These are phyloP conservation scores for Noccaea caerulescens DNA, from an alignment of 345 rosid genomes.

Conservation along the genomic window DNA sequence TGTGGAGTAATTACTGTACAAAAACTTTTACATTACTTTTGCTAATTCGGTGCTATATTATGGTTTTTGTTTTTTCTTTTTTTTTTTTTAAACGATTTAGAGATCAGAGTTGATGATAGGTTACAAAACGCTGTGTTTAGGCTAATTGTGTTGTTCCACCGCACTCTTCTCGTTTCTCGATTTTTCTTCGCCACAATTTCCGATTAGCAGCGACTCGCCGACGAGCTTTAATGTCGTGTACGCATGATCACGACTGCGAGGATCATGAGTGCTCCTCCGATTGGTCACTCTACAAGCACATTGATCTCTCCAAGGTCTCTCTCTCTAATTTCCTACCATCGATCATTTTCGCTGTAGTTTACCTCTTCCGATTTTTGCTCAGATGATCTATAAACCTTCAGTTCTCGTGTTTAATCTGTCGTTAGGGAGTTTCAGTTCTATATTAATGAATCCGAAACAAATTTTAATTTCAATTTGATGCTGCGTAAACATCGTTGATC, in stretches of 20 bases:
- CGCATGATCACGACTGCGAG: conserved; percentile 90
- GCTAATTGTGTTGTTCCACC: neutral
- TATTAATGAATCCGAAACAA: neutral
- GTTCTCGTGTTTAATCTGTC: neutral
- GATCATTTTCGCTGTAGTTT: neutral
- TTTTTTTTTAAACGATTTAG: no score
- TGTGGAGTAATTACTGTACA: no score
- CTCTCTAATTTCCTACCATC: neutral
- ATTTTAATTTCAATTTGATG: neutral
- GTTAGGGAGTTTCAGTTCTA: neutral
- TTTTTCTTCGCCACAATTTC: neutral
- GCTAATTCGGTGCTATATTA: no score
- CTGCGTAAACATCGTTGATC: neutral
- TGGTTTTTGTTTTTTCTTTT: no score
- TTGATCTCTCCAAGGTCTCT: conserved; percentile 81
- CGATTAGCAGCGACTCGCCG: neutral
- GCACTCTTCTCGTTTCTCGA: conserved; percentile 4
- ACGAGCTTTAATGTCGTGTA: conserved; percentile 64
- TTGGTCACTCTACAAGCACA: conserved; percentile 96
- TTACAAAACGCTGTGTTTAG: neutral
- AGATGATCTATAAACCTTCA: neutral
- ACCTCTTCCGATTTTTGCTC: neutral
- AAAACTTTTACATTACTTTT: no score
- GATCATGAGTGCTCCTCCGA: conserved; percentile 89
- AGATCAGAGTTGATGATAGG: no score